A percentile compares a stretch with the other conserved stretches of the same genome.
These are phyloP conservation scores for Phytophthora melonis DNA, from an alignment of 352 stramenopile species.

Conservation along the genomic window DNA sequence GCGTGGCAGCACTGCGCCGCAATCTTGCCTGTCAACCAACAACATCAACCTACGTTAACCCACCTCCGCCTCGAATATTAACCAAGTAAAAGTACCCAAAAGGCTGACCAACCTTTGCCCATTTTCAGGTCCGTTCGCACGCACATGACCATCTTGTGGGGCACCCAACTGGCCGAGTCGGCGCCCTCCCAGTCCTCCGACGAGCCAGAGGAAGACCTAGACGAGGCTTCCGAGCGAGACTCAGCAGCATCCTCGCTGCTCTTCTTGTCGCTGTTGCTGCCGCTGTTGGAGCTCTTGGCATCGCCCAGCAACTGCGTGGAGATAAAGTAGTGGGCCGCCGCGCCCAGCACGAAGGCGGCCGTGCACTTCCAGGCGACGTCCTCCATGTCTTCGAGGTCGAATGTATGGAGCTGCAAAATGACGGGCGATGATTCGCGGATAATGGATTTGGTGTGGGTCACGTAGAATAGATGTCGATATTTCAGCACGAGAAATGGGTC, in stretches of 20 bases:
- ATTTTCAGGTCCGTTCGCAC: conserved; percentile 96
- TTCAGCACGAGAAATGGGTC: background rate
- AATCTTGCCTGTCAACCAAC: conserved; percentile 69
- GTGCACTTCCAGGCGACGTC: conserved; percentile 85
- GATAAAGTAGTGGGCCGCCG: conserved; percentile 71
- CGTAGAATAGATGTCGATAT: background rate
- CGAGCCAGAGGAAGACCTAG: conserved; percentile 40
- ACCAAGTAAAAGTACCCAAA: conserved; percentile 6
- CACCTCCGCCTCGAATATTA: too few relatives aligned
- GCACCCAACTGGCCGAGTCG: conserved; percentile 65
- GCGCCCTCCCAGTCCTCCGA: conserved; percentile 77
- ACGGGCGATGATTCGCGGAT: background rate
- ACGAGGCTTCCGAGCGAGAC: conserved; percentile 17
- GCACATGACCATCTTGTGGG: conserved; percentile 95
- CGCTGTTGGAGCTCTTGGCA: conserved; percentile 10
- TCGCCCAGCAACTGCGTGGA: conserved; percentile 46
- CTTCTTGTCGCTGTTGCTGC: conserved; percentile 16
- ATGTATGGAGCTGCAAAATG: background rate
- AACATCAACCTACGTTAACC: background rate
- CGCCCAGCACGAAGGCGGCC: conserved; percentile 76
- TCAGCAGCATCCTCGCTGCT: conserved; percentile 6
- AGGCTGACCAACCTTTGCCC: conserved; percentile 92
- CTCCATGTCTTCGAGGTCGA: conserved; percentile 38
- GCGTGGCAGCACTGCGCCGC: conserved; percentile 91
- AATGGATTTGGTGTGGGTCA: background rate